Percentiles rank a stretch among this genome's conserved stretches.
These are phyloP conservation scores for Fusarium tanahbumbuense DNA, from an alignment of 2,329 filamentous ascomycete species.

Conservation along the genomic window DNA sequence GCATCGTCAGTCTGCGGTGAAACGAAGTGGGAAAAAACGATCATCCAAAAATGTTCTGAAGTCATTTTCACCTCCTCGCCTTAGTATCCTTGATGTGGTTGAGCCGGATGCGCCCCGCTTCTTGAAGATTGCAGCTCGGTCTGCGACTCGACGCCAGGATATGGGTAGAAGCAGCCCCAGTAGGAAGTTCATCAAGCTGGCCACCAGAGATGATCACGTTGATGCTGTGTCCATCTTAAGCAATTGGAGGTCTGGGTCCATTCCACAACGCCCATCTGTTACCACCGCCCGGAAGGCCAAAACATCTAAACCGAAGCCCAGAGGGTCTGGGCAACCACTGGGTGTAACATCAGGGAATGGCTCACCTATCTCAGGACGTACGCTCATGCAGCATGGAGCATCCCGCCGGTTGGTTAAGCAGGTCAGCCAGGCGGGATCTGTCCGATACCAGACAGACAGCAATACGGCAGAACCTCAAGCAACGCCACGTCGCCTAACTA, in stretches of 20 bases:
- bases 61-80: constrained; percentile 53
- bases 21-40: constrained; percentile 16
- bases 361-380: constrained; percentile 3
- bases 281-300: constrained; percentile 41
- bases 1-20: constrained; percentile 25
- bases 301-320: constrained; percentile 16
- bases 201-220: constrained; percentile 68
- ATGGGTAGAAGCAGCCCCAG: constrained; percentile 67
- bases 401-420: constrained; percentile 49
- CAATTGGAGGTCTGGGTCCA: constrained; percentile 67
- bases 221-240: constrained; percentile 66
- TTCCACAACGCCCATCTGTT: constrained; percentile 56
- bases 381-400: not conserved
- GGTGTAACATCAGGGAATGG: constrained; percentile 43
- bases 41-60: constrained; percentile 8
- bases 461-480: not conserved
- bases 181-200: constrained; percentile 69
- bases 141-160: constrained; percentile 59
- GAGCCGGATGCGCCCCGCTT: constrained; percentile 66
- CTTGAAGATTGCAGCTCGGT: constrained; percentile 70
- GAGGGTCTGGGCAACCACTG: constrained; percentile 26
- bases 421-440: constrained; percentile 42
- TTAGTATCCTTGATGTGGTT: constrained; percentile 72
- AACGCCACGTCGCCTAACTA: constrained; percentile 8
- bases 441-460: constrained; percentile 42